These are phyloP conservation scores for Ceratocystis huliohia DNA, from an alignment of 2,329 filamentous ascomycete genomes.

Conservation along the genomic window DNA sequence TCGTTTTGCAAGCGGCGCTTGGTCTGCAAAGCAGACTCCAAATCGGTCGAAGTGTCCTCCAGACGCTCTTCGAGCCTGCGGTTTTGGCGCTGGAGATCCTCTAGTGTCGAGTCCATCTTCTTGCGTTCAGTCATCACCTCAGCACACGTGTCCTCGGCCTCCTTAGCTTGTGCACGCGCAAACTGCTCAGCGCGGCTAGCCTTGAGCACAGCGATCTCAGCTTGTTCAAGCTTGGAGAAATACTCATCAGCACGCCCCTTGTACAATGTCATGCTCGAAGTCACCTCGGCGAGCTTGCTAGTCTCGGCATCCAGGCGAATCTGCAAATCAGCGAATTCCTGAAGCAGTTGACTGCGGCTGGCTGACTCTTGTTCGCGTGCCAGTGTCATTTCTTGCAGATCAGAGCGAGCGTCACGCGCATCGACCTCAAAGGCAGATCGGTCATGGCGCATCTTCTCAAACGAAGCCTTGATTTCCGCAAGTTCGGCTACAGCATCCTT, in stretches of 20 bases:
- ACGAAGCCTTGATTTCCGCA: constrained; percentile 71
- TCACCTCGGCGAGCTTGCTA: constrained; percentile 72
- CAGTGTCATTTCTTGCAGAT: constrained; percentile 65
- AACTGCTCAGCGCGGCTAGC: constrained; percentile 87
- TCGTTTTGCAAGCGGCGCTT: constrained; percentile 95
- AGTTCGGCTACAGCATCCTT: constrained; percentile 77
- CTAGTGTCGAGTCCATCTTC: constrained; percentile 73
- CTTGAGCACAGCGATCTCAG: constrained; percentile 89
- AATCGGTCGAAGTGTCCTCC: constrained; percentile 81
- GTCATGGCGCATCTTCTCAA: constrained; percentile 74
- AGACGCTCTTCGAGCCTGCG: constrained; percentile 83
- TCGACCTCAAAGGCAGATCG: constrained; percentile 73
- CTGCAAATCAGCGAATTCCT: constrained; percentile 88
- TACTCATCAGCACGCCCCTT: constrained; percentile 90
- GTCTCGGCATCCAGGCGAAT: constrained; percentile 83
- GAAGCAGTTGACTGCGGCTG: constrained; percentile 76
- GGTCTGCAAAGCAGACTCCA: constrained; percentile 70
- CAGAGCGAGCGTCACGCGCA: constrained; percentile 68
- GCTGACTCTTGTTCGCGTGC: constrained; percentile 76
- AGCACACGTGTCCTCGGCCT: constrained; percentile 83
- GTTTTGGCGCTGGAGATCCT: constrained; percentile 80
- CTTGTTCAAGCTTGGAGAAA: constrained; percentile 92
- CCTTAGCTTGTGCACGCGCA: constrained; percentile 74
- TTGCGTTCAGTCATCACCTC: constrained; percentile 85
- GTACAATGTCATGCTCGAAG: constrained; percentile 74